phyloP scores from a whole-genome alignment of 2,329 filamentous ascomycete species.

The Emmonsiellopsis sp. region DNA sequence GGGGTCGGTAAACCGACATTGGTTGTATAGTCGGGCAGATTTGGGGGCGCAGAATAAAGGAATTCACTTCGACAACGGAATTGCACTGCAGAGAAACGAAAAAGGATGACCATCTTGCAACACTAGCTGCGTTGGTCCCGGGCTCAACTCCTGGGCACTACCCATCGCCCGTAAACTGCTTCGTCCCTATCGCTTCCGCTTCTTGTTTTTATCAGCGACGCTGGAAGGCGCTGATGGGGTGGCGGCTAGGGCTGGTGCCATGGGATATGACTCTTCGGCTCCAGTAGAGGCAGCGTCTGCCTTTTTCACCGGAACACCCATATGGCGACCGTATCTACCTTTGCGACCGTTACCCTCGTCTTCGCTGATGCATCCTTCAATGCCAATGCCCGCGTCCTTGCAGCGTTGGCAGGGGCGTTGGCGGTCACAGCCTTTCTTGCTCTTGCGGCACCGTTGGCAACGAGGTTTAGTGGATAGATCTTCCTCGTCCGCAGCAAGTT shows the following conservation, averaged over 20 bases:
- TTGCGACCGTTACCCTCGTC: constrained; percentile 97
- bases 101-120: not conserved
- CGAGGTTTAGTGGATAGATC: constrained; percentile 92
- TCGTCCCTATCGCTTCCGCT: constrained; percentile 52
- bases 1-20: not conserved
- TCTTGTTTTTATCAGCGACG: constrained; percentile 53
- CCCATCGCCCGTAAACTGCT: not conserved
- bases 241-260: constrained; percentile 22
- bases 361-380: constrained; percentile 92
- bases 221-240: constrained; percentile 15
- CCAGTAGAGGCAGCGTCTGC: constrained; percentile 28
- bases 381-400: constrained; percentile 87
- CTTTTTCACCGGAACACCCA: constrained; percentile 60
- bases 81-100: not conserved
- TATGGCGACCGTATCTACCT: constrained; percentile 71
- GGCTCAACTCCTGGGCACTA: too few species aligned
- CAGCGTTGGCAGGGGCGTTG: constrained; percentile 92
- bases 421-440: constrained; percentile 97
- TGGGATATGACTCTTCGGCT: constrained; percentile 20
- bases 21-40: not conserved
- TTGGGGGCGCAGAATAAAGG: not conserved
- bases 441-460: constrained; percentile 97
- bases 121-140: not conserved
- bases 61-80: not conserved
- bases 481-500: constrained; percentile 64